phyloP scores from a whole-genome alignment of 192 early-diverging fungal genomes.

The Diversispora eburnea region DNA sequence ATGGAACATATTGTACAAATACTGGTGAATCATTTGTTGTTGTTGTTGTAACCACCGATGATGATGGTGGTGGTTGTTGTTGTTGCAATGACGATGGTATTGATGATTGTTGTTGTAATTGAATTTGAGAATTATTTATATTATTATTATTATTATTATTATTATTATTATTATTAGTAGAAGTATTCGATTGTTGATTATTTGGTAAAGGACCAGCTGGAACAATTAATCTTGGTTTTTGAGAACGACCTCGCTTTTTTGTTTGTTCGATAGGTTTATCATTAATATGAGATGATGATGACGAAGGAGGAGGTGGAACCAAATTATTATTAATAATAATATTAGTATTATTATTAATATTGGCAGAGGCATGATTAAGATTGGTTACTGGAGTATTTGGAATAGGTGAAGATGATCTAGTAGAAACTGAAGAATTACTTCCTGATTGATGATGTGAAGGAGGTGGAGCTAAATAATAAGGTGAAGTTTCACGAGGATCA shows the following conservation, averaged over 20 bases:
- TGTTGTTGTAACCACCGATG: neutral
- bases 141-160: too few relatives aligned
- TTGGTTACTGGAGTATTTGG: neutral
- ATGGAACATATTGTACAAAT: neutral
- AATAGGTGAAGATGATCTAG: constrained; percentile 4
- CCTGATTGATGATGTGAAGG: constrained; percentile 16
- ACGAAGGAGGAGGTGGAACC: too few relatives aligned
- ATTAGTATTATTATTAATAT: neutral
- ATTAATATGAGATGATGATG: neutral
- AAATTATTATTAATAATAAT: neutral
- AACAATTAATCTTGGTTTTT: constrained; percentile 4
- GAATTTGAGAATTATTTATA: neutral
- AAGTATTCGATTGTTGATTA: neutral
- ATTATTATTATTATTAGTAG: too few relatives aligned
- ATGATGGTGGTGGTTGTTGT: too few relatives aligned
- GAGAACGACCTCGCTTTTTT: neutral
- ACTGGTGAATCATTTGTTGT: neutral
- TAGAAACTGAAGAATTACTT: constrained; percentile 12
- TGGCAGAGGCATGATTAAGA: neutral
- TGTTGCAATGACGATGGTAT: too few relatives aligned
- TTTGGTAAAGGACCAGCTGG: constrained; percentile 4
- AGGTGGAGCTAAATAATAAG: neutral
- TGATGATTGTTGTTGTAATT: neutral
- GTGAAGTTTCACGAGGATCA: constrained; percentile 6
- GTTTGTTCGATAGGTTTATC: constrained; percentile 5